These are phyloP conservation scores for Candida sp. DNA, from an alignment of 1,139 yeast genomes.

Conservation along the genomic window DNA sequence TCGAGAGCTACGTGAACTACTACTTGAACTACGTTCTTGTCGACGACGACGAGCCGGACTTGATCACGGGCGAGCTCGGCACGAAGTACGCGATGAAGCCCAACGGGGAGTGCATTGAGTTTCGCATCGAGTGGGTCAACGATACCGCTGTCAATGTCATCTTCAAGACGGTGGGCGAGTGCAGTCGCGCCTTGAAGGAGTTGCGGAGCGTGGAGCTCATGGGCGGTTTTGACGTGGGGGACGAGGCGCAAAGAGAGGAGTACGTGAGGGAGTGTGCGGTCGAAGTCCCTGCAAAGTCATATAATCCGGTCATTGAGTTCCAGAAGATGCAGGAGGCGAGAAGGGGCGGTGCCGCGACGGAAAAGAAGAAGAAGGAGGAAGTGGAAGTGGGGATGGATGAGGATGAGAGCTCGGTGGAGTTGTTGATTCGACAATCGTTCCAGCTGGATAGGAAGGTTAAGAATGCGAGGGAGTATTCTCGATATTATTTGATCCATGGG, in stretches of 20 bases:
- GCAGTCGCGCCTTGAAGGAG: constrained; percentile 40
- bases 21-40: constrained; percentile 43
- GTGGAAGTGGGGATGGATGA: constrained; percentile 36
- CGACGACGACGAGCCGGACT: constrained; percentile 17
- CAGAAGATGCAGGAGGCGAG: constrained; percentile 28
- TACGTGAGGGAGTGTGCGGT: constrained; percentile 30
- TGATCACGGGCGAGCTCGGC: constrained; percentile 5
- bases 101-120: constrained; percentile 33
- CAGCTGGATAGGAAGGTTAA: constrained; percentile 60
- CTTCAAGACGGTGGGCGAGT: constrained; percentile 50
- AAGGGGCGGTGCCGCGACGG: too few relatives aligned
- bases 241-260: constrained; percentile 8
- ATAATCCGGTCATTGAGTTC: constrained; percentile 40
- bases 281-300: constrained; percentile 43
- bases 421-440: constrained; percentile 54
- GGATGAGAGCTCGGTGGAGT: constrained; percentile 43
- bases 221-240: not conserved
- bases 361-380: not conserved
- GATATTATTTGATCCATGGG: constrained; percentile 75
- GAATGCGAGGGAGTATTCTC: constrained; percentile 61
- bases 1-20: constrained; percentile 57
- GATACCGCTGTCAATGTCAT: constrained; percentile 62
- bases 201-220: constrained; percentile 23
- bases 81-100: constrained; percentile 28
- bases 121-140: constrained; percentile 71